Base-by-base conservation (phyloP, 768 basidiomycete genomes). In the Sporobolomyces roseus region DNA sequence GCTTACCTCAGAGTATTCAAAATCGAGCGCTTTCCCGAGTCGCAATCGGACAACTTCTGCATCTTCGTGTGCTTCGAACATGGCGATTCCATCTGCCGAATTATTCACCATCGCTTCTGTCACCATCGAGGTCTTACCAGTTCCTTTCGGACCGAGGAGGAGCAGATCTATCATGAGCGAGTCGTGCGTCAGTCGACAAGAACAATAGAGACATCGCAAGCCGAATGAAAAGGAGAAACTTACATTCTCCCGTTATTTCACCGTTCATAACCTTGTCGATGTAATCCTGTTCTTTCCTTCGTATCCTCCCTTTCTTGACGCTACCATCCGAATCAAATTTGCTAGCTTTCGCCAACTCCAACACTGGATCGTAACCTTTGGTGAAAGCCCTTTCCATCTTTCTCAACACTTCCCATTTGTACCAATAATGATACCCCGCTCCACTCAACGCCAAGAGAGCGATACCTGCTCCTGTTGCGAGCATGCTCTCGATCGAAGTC, bases 1-100 rank as follows among this genome's bases (percentile, higher is more conserved):
- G n/a, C n/a, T n/a, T n/a, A n/a, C n/a, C n/a, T 90, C 89, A 69
- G 88, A 86, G 80, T 83, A 92, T 77, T 94, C 91, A 75, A 86
- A 91, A 74, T 91, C 89, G 48, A 92, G 79, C 16, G 89, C 86
- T 78, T 91, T 91, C 53, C 91, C 91, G 30, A 94, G 82, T 48
- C 90, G 85, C 46, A 92, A 82, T 17, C 79, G 72, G 80, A 93
- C 91, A 36, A 93, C 88, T 77, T 91, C 89, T 23, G 93, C 81
- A 78, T 91, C 89, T 25, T 88, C 88, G 78, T 91, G 90, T 19
- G 88, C 90, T 76, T 90, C 89, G 75, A 86, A 87, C 80, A 90
- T 83, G 13, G 87, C 84, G 32, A 88, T 84, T 5, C 77, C 77
- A 45, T 86, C 68, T 4, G 72, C 72, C 2, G 63, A 25, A 54